phyloP scores from a whole-genome alignment of 352 stramenopile species.

The Pythium folliculosum region DNA sequence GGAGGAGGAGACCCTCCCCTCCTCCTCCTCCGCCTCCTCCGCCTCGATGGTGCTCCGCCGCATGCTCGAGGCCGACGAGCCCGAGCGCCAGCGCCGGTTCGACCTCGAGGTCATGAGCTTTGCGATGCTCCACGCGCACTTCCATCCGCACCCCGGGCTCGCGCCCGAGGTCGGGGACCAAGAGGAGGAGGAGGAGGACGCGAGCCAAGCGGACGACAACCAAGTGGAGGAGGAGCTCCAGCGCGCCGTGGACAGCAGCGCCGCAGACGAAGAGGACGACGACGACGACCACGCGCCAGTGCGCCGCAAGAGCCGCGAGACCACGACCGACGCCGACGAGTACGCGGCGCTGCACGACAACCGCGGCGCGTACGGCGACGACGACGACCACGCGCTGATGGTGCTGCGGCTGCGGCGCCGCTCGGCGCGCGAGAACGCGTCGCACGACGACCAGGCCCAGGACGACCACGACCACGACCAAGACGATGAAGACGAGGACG shows the following conservation, averaged over 20 bases:
- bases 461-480: neutral
- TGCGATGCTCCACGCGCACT: constrained; percentile 25
- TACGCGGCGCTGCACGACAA: constrained; percentile 18
- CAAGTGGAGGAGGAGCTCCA: constrained; percentile 3
- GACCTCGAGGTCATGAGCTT: constrained; percentile 33
- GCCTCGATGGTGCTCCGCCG: neutral
- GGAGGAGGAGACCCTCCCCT: neutral
- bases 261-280: neutral
- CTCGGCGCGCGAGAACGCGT: neutral
- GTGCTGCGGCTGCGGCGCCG: neutral
- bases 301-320: constrained; percentile 32
- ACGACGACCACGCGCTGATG: constrained; percentile 2
- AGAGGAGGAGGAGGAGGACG: constrained; percentile 15
- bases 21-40: neutral
- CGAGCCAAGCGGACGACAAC: neutral
- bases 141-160: constrained; percentile 14
- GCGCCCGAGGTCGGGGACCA: constrained; percentile 12
- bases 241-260: constrained; percentile 13
- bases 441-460: neutral
- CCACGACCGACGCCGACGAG: constrained; percentile 38
- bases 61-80: constrained; percentile 12
- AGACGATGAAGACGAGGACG: constrained; percentile 1
- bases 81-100: constrained; percentile 28
- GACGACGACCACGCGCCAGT: constrained; percentile 1
- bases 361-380: constrained; percentile 13